Percentiles rank a stretch among this genome's conserved stretches.
Evolutionary conservation across 257 asterid species (phyloP).

Genomic region (Vinca minor): DNA sequence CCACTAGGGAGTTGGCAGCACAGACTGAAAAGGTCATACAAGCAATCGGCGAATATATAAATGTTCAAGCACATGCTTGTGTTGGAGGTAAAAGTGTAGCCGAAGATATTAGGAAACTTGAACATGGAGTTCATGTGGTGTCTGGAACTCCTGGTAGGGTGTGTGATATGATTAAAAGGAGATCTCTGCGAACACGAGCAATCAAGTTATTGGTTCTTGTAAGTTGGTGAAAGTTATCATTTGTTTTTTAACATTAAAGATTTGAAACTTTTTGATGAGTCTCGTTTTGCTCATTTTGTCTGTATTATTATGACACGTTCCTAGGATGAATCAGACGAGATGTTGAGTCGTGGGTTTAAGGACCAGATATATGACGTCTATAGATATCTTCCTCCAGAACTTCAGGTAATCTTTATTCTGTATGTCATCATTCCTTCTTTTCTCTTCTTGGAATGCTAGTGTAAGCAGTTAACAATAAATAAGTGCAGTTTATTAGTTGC

Average conservation of each 20-base stretch:
- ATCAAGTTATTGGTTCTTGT: constrained; percentile 77
- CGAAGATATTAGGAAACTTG: constrained; percentile 84
- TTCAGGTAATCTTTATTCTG: constrained; percentile 46
- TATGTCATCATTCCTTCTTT: too few species aligned
- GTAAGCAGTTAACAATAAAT: too few species aligned
- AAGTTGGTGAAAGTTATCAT: constrained; percentile 19
- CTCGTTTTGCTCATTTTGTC: neutral
- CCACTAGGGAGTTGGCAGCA: constrained; percentile 94
- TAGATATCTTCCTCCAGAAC: constrained; percentile 98
- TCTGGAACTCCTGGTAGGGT: constrained; percentile 99
- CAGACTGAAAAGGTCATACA: constrained; percentile 86
- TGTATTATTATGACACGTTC: constrained; percentile 12
- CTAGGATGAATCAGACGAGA: constrained; percentile 98
- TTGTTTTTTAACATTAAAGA: neutral
- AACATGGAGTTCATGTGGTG: constrained; percentile 95
- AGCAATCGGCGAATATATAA: constrained; percentile 84
- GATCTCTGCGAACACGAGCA: constrained; percentile 77
- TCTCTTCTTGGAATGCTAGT: too few species aligned
- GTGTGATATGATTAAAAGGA: constrained; percentile 94
- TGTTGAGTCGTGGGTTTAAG: constrained; percentile 97
- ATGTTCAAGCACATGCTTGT: constrained; percentile 91
- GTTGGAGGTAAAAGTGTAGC: constrained; percentile 97
- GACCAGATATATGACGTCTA: constrained; percentile 97
- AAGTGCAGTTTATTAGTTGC: too few species aligned
- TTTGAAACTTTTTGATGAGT: neutral